These are phyloP conservation scores for Lactarius psammicola DNA, from an alignment of 768 basidiomycete genomes.

Conservation along the genomic window DNA sequence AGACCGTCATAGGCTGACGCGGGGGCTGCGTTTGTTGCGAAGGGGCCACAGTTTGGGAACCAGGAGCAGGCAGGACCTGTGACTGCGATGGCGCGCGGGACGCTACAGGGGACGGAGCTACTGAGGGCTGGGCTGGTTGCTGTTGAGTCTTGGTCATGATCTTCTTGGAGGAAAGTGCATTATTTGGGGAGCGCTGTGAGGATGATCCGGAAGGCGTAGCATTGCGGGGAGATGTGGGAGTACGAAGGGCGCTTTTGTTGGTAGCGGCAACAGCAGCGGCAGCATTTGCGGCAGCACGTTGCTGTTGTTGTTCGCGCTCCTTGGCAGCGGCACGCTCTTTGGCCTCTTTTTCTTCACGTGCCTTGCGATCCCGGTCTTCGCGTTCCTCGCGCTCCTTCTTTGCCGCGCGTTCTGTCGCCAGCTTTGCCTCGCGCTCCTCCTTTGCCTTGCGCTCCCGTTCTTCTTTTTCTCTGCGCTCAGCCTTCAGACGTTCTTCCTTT, in stretches of 20 bases:
- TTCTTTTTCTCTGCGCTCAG: constrained; percentile 54
- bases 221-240: constrained; percentile 52
- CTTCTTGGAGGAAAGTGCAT: constrained; percentile 57
- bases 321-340: constrained; percentile 41
- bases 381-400: constrained; percentile 61
- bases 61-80: constrained; percentile 35
- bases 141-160: constrained; percentile 48
- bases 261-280: constrained; percentile 45
- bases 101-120: constrained; percentile 31
- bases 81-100: constrained; percentile 39
- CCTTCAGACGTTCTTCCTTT: constrained; percentile 60
- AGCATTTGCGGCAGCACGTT: constrained; percentile 30
- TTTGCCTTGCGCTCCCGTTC: constrained; percentile 61
- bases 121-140: constrained; percentile 22
- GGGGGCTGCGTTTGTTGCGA: constrained; percentile 40
- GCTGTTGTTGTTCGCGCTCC: constrained; percentile 43
- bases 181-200: constrained; percentile 47
- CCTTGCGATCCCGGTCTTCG: constrained; percentile 36
- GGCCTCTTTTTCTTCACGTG: constrained; percentile 39
- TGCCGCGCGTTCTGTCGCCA: constrained; percentile 52
- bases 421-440: constrained; percentile 63
- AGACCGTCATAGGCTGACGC: constrained; percentile 45
- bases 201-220: constrained; percentile 47
- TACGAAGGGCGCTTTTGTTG: constrained; percentile 41
- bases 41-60: constrained; percentile 30